These are phyloP conservation scores for Trichoderma atroviride DNA, from an alignment of 2,329 filamentous ascomycete genomes.

Conservation along the genomic window DNA sequence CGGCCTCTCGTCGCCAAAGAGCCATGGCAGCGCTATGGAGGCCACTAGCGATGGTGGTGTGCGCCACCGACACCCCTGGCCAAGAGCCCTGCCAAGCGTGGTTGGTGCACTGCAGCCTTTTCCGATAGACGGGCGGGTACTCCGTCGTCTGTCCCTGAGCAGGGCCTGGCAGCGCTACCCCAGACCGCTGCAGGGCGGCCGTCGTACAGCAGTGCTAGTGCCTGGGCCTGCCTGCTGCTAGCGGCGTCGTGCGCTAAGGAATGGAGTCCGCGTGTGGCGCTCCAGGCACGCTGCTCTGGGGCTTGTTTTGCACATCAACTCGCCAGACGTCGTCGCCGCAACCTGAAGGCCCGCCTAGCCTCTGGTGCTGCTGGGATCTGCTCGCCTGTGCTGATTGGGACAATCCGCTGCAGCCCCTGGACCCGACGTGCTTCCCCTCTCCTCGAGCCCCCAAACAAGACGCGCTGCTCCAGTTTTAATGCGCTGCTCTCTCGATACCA, in stretches of 20 bases:
- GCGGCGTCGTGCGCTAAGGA: not conserved
- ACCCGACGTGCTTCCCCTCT: constrained; percentile 15
- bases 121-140: constrained; percentile 26
- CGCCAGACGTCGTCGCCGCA: constrained; percentile 13
- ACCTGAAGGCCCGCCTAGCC: constrained; percentile 20
- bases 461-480: constrained; percentile 24
- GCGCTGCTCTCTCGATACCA: constrained; percentile 3
- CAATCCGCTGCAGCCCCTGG: constrained; percentile 9
- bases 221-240: not conserved
- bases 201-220: constrained; percentile 18
- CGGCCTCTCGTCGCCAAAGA: not conserved
- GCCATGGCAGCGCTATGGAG: not conserved
- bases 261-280: constrained; percentile 7
- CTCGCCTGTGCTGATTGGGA: not conserved
- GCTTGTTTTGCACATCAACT: not conserved
- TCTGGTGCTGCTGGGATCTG: not conserved
- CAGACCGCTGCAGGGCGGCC: constrained; percentile 23
- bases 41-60: constrained; percentile 12
- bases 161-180: constrained; percentile 26
- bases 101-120: constrained; percentile 20
- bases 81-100: constrained; percentile 15
- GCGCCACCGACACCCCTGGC: constrained; percentile 22
- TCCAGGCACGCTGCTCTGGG: not conserved
- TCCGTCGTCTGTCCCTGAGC: constrained; percentile 22
- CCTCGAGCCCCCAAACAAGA: constrained; percentile 21